Base-by-base conservation (phyloP, 192 early-diverging fungal genomes). In the Rhizophagus clarus region DNA sequence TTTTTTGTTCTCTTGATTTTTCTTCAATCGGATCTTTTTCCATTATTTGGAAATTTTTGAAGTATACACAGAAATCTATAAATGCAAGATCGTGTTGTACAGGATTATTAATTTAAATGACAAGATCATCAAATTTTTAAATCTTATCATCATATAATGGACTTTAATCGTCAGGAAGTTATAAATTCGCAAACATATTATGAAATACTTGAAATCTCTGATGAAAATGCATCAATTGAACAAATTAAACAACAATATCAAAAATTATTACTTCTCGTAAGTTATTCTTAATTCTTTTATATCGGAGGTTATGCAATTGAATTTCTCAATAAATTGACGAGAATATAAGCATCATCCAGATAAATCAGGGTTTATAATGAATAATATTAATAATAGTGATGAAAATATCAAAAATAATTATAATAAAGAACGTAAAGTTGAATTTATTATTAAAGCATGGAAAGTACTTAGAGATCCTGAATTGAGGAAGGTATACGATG, bases 171-270 rank as follows among this genome's bases (percentile, higher is more conserved):
- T 56, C 51, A 22, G 8, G 51, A 22, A n/a, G 6, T 56, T 20
- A 56, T 20, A 56, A 45, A 10, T 5, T 45, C 42, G 11, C 51
- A 15, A 56, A 56, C 62, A 17, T 82, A 91, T 79, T 92, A 92
- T 69, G 88, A 86, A 26, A 85, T 86, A 12, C 89, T 92, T 61
- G 77, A 79, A n/a, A 81, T 92, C 17, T 40, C 83, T 9, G 81
- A 85, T 72, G 62, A 81, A 64, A 69, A 31, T 9, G 89, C 88
- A 4, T 80, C 85, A 0, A 32, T 76, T 4, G 75, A 84, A 26
- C 81, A 84, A 61, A 92, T 92, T 62, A 90, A 89, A 72, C 81
- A 81, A 47, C 83, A 83, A 62, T 91, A 87, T 82, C 88, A 91
- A 80, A 81, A 83, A 47, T 83, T 91, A 45, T 83, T 88, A 56